Evolutionary conservation across 805 yeast species (phyloP).

Genomic region (Barnettozyma sucrosica): DNA sequence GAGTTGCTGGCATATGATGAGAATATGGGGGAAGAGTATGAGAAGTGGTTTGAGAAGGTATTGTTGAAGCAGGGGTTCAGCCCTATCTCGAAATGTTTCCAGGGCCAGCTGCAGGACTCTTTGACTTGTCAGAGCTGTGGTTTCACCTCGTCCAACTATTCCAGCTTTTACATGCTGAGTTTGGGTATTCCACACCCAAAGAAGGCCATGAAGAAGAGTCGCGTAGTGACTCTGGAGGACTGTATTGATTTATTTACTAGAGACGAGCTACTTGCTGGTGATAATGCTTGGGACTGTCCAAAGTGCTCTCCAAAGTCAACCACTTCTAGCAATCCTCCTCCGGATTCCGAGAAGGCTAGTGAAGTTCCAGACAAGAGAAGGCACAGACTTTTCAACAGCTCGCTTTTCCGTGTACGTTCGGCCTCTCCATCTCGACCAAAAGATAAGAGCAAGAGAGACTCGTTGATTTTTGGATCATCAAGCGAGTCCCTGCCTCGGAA

Average conservation of each 20-base stretch:
- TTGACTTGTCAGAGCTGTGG: conserved; percentile 63
- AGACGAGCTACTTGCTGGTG: conserved; percentile 62
- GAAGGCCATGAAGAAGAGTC: conserved; percentile 24
- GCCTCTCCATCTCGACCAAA: conserved; percentile 15
- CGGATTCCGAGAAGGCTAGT: conserved; percentile 8
- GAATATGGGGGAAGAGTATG: conserved; percentile 42
- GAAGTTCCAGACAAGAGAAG: conserved; percentile 7
- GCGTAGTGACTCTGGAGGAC: conserved; percentile 45
- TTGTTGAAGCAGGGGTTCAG: conserved; percentile 57
- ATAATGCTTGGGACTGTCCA: conserved; percentile 83
- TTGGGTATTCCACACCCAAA: conserved; percentile 47
- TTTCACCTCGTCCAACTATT: conserved; percentile 50
- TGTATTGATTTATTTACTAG: conserved; percentile 56
- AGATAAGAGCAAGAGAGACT: conserved; percentile 10
- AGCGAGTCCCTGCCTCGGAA: conserved; percentile 19
- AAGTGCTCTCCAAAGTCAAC: conserved; percentile 37
- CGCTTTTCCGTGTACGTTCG: conserved; percentile 26
- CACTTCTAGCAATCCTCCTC: background rate
- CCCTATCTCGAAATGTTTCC: conserved; percentile 60
- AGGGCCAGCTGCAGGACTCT: conserved; percentile 66
- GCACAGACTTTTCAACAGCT: conserved; percentile 19
- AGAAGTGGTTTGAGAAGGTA: conserved; percentile 53
- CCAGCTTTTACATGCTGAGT: conserved; percentile 58
- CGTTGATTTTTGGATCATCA: conserved; percentile 2
- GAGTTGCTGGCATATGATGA: conserved; percentile 30